Evolutionary conservation across 2,329 filamentous ascomycete species (phyloP), one percentile per base, ranked within the genome.

Genomic region (Botrytis cinerea): DNA sequence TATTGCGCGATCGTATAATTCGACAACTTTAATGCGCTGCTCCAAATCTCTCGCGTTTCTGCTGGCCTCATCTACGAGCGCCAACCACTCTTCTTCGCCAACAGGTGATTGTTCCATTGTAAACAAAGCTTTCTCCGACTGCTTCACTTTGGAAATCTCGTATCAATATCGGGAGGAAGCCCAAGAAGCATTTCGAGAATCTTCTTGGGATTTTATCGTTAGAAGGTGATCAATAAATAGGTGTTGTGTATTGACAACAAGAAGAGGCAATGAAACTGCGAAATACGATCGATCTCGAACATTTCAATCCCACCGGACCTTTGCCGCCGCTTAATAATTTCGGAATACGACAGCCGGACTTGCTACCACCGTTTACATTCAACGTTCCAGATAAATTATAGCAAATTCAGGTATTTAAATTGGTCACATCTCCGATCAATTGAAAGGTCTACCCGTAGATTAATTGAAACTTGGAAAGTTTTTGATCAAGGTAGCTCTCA

Each of bases 81-180:
- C 91, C 77, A 92, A 83, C 93, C 93, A 96, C 81, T 87, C 88
- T 74, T 92, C 89, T 84, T 96, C 93, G 78, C 92, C 92, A 77
- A 94, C 86, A 63, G 92, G 91, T 71, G 92, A 90, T 73, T 81
- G 79, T n/a, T 78, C 67, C 80, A 82, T 82, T 74, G 28, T 46
- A 61, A 69, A 69, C 32, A 73, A 73, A 69, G 71, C 51, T 60
- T 48, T 69, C 71, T 61, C 63, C 43, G 43, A 73, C 71, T 61
- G 51, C 63, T 73, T 69, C 71, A 73, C 71, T 67, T 68, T 69
- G 71, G 51, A 61, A 57, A 69, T 73, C 71, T 69, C 71, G 63
- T 73, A 61, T 73, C 71, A 35, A 51, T 73, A 60, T 46, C 66
- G 54, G 71, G 71, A 60, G 71, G 66, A 61, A 73, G 57, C 63